phyloP scores from a whole-genome alignment of 1,139 yeast genomes.

The Taiozyma onychis region DNA sequence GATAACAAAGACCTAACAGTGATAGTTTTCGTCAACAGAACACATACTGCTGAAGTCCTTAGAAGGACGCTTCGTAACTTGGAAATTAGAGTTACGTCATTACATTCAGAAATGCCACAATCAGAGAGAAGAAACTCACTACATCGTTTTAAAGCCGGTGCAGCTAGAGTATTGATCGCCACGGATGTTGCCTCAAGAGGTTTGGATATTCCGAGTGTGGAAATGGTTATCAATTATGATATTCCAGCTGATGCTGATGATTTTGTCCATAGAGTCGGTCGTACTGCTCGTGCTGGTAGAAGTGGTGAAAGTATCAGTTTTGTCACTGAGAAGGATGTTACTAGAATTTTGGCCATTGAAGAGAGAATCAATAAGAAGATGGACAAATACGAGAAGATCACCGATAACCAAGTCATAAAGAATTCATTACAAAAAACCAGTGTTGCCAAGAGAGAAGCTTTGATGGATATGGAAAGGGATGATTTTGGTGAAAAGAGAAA shows the following conservation, averaged over 20 bases:
- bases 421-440: constrained; percentile 64
- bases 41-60: constrained; percentile 81
- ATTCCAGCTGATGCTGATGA: constrained; percentile 97
- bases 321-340: constrained; percentile 81
- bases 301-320: constrained; percentile 65
- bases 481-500: constrained; percentile 73
- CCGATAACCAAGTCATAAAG: constrained; percentile 72
- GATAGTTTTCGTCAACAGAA: constrained; percentile 86
- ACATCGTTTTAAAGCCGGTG: constrained; percentile 90
- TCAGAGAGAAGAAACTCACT: constrained; percentile 83
- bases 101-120: constrained; percentile 96
- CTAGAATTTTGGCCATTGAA: constrained; percentile 79
- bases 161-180: constrained; percentile 86
- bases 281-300: constrained; percentile 99
- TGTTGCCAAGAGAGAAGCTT: constrained; percentile 82
- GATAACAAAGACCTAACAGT: constrained; percentile 62
- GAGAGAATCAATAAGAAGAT: constrained; percentile 74
- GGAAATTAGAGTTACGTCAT: constrained; percentile 77
- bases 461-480: constrained; percentile 91
- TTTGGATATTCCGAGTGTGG: constrained; percentile 90
- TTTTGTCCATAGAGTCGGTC: constrained; percentile 96
- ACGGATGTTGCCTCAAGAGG: constrained; percentile 98
- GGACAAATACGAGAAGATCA: constrained; percentile 62
- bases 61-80: constrained; percentile 68
- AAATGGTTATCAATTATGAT: constrained; percentile 83